Conservation (phyloP, 768 basidiomycete species). For the Pisolithus tinctorius region DNA sequence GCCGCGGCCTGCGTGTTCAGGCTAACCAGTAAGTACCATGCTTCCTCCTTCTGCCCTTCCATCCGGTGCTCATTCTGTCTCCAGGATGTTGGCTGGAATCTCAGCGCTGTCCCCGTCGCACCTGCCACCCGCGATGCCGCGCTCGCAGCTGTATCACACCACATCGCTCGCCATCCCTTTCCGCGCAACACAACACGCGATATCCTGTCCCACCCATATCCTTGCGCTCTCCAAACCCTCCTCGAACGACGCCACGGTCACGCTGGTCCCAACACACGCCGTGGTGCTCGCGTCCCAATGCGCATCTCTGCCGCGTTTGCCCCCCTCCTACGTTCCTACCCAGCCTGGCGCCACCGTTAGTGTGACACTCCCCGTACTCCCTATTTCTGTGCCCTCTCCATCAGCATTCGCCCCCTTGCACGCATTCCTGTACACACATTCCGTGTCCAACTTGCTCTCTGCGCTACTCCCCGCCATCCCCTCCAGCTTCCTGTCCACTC, state of each 20-base stretch:
- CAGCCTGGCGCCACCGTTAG: slow-evolving; percentile 25
- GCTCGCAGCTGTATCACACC: slow-evolving; percentile 26
- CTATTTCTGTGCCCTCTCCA: slow-evolving; percentile 57
- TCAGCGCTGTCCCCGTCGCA: slow-evolving; percentile 46
- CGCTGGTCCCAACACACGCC: slow-evolving; percentile 63
- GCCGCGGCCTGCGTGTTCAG: slow-evolving; percentile 39
- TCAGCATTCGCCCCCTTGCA: slow-evolving; percentile 53
- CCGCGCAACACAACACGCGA: slow-evolving; percentile 19
- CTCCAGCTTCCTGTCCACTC: slow-evolving; percentile 22
- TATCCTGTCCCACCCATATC: slow-evolving; percentile 43
- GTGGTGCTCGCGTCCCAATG: slow-evolving; percentile 66
- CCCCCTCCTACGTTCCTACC: slow-evolving; percentile 30
- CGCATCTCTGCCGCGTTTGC: slow-evolving; percentile 53
- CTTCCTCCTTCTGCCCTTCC: slow-evolving; percentile 4
- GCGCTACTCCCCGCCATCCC: slow-evolving; percentile 36
- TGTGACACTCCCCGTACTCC: slow-evolving; percentile 52
- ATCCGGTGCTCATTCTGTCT: slow-evolving; percentile 28
- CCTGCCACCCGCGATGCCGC: slow-evolving; percentile 23
- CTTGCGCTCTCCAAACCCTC: slow-evolving; percentile 37
- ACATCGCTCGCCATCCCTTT: slow-evolving; percentile 25
- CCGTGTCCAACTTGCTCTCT: slow-evolving; percentile 42
- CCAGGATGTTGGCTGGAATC: slow-evolving; percentile 33
- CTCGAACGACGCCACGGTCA: slow-evolving; percentile 25
- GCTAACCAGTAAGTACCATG: slow-evolving; percentile 36
- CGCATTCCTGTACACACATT: slow-evolving; percentile 62